phyloP scores from a whole-genome alignment of 805 yeast species.

The Metschnikowia lunata region DNA sequence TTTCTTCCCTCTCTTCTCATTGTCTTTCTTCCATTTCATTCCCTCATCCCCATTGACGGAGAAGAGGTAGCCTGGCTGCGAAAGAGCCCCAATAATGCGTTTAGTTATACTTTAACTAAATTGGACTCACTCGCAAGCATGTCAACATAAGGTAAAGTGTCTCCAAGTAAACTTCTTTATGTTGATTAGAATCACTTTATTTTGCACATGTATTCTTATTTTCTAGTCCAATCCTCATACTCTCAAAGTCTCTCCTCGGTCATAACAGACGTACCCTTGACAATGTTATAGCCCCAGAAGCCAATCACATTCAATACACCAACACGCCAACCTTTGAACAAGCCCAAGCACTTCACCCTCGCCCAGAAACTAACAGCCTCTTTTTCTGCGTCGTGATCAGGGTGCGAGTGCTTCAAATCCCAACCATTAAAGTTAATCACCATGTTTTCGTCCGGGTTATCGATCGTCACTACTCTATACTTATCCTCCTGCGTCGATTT shows the following conservation, averaged over 20 bases:
- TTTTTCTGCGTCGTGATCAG: neutral
- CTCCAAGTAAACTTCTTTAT: too few species aligned
- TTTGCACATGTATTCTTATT: too few species aligned
- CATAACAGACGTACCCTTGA: conserved; percentile 40
- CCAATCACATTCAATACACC: conserved; percentile 77
- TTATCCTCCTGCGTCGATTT: conserved; percentile 35
- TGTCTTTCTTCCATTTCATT: too few species aligned
- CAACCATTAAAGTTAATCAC: conserved; percentile 45
- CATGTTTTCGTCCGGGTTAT: conserved; percentile 42
- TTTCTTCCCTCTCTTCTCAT: too few species aligned
- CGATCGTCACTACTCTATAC: conserved; percentile 38
- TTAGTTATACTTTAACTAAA: too few species aligned
- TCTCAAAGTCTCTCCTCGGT: conserved; percentile 17
- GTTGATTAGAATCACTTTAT: too few species aligned
- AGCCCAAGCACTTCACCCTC: conserved; percentile 25
- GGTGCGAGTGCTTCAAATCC: conserved; percentile 6
- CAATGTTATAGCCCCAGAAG: conserved; percentile 70
- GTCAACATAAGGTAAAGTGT: too few species aligned
- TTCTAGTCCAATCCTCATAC: neutral
- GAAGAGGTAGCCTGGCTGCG: too few species aligned
- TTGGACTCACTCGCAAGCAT: too few species aligned
- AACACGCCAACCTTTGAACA: conserved; percentile 89
- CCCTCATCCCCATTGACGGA: too few species aligned
- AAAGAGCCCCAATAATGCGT: too few species aligned
- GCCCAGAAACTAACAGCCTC: conserved; percentile 44